phyloP scores from a whole-genome alignment of 768 basidiomycete species.

The Lyophyllum semitale region DNA sequence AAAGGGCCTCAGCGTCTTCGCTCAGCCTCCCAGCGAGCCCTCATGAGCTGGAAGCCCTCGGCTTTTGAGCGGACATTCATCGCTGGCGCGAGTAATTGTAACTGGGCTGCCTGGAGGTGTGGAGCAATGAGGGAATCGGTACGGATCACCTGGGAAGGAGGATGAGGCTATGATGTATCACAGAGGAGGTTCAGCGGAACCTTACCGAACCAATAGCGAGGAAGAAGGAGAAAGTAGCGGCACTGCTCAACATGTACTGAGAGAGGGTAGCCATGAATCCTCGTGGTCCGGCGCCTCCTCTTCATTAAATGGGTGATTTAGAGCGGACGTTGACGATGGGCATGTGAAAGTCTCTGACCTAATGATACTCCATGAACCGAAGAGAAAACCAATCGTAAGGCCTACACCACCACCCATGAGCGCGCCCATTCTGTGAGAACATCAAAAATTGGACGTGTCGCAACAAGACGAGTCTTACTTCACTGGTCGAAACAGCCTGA shows the following conservation, averaged over 20 bases:
- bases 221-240: constrained; percentile 97
- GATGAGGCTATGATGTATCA: constrained; percentile 7
- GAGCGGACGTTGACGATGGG: not conserved
- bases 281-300: constrained; percentile 88
- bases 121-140: constrained; percentile 67
- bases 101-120: constrained; percentile 63
- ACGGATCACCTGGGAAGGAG: constrained; percentile 76
- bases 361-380: constrained; percentile 90
- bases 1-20: constrained; percentile 32
- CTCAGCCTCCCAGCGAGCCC: constrained; percentile 76
- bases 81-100: constrained; percentile 56
- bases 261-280: constrained; percentile 90
- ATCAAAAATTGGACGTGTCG: constrained; percentile 11
- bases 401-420: constrained; percentile 93
- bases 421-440: constrained; percentile 78
- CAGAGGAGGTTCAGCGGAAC: constrained; percentile 18
- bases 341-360: constrained; percentile 51
- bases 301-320: constrained; percentile 29
- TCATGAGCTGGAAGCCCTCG: constrained; percentile 72
- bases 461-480: constrained; percentile 42
- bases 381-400: constrained; percentile 95
- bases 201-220: constrained; percentile 87
- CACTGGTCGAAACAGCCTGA: constrained; percentile 38
- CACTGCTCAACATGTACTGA: constrained; percentile 98
- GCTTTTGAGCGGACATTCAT: constrained; percentile 57